These are phyloP conservation scores for Mikania micrantha DNA, from an alignment of 129 eudicot species.

Conservation along the genomic window DNA sequence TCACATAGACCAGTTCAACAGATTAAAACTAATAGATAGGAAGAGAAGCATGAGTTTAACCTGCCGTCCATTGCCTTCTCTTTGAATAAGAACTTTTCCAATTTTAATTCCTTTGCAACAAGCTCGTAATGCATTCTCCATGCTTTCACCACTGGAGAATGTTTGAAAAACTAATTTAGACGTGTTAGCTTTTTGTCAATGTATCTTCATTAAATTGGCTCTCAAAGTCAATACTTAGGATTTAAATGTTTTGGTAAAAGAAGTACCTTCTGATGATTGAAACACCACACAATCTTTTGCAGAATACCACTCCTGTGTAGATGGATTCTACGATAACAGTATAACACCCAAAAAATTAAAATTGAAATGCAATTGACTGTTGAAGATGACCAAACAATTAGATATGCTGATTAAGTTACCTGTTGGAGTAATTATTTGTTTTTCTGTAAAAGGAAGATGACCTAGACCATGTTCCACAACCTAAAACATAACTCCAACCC, in stretches of 20 bases:
- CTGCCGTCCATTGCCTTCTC: constrained; percentile 66
- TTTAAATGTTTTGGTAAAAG: neutral
- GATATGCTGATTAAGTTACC: constrained; percentile 32
- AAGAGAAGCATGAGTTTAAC: constrained; percentile 20
- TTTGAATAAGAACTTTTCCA: constrained; percentile 80
- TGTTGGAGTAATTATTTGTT: constrained; percentile 82
- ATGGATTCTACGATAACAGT: constrained; percentile 89
- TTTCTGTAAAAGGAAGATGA: constrained; percentile 87
- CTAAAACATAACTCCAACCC: constrained; percentile 29
- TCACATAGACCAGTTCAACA: neutral
- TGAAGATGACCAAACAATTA: neutral
- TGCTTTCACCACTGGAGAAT: constrained; percentile 78
- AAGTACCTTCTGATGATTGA: constrained; percentile 79
- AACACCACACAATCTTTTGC: constrained; percentile 84
- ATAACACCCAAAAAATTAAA: too few relatives aligned
- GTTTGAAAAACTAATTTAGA: neutral
- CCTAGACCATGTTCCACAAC: constrained; percentile 97
- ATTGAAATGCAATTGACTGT: neutral
- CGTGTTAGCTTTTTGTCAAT: neutral
- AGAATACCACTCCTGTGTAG: constrained; percentile 81
- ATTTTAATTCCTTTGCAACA: constrained; percentile 94
- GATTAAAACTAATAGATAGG: neutral
- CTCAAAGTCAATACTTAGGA: neutral
- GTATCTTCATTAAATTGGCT: neutral
- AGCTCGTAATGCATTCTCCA: constrained; percentile 96